Conservation (phyloP, 345 rosid species). For the Noccaea bulbosa region DNA sequence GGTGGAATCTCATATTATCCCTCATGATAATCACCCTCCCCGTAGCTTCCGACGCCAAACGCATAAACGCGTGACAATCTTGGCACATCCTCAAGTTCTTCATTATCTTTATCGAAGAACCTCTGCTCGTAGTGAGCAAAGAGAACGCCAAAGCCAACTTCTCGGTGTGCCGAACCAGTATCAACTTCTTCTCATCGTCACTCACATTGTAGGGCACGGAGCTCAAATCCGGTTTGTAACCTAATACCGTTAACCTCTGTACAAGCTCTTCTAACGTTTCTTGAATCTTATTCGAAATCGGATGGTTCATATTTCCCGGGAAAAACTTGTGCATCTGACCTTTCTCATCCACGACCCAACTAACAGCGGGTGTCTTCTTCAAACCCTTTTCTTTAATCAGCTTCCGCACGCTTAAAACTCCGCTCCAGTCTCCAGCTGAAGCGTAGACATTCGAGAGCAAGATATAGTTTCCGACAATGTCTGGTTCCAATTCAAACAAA, state of each 20-base stretch:
- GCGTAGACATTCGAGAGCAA: slow-evolving; percentile 67
- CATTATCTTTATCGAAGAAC: slow-evolving; percentile 56
- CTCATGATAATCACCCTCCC: slow-evolving; percentile 66
- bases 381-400: slow-evolving; percentile 58
- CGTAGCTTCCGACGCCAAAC: slow-evolving; percentile 56
- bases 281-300: slow-evolving; percentile 55
- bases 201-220: slow-evolving; percentile 55
- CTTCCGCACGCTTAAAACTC: slow-evolving; percentile 55
- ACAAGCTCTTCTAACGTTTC: slow-evolving; percentile 55
- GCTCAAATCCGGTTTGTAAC: slow-evolving; percentile 59
- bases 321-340: slow-evolving; percentile 69
- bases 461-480: slow-evolving; percentile 69
- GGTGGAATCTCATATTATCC: slow-evolving; percentile 78
- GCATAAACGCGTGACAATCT: slow-evolving; percentile 73
- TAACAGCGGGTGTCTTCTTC: slow-evolving; percentile 74
- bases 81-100: slow-evolving; percentile 78
- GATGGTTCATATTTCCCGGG: slow-evolving; percentile 68
- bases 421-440: slow-evolving; percentile 62
- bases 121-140: slow-evolving; percentile 49
- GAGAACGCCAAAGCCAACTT: slow-evolving; percentile 79
- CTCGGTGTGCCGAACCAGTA: slow-evolving; percentile 67
- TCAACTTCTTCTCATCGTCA: slow-evolving; percentile 58
- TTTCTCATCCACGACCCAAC: slow-evolving; percentile 67
- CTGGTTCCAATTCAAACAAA: slow-evolving; percentile 72
- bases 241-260: slow-evolving; percentile 48